Percentiles rank a stretch among this genome's conserved stretches.
Conservation (phyloP, 345 rosid species). For the Arabidopsis suecica region DNA sequence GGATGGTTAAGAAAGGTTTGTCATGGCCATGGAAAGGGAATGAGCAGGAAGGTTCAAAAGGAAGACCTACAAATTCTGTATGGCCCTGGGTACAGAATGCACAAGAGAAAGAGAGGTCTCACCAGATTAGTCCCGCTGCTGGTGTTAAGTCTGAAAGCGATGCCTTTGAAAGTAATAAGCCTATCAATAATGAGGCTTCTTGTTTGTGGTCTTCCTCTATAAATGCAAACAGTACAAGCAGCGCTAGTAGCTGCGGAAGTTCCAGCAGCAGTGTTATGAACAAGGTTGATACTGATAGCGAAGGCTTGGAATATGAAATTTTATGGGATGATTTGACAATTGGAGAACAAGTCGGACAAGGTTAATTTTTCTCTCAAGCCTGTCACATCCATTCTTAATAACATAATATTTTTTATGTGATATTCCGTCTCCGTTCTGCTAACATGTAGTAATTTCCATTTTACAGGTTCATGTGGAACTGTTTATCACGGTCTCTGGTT, state of each 20-base stretch:
- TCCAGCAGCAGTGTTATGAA: constrained; percentile 74
- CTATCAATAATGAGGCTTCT: constrained; percentile 66
- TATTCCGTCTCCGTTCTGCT: constrained; percentile 30
- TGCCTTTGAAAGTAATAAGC: constrained; percentile 54
- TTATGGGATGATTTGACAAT: constrained; percentile 90
- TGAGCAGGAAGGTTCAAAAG: constrained; percentile 71
- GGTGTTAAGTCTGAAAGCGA: constrained; percentile 57
- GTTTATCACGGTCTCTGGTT: constrained; percentile 98
- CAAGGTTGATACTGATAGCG: constrained; percentile 76
- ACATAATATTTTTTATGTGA: constrained; percentile 32
- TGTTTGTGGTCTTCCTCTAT: constrained; percentile 80
- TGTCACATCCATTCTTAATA: constrained; percentile 12
- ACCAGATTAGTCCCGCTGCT: constrained; percentile 51
- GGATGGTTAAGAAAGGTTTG: constrained; percentile 84
- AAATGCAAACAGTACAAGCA: constrained; percentile 87
- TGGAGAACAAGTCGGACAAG: constrained; percentile 95
- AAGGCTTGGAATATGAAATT: constrained; percentile 86
- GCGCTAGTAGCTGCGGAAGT: constrained; percentile 93
- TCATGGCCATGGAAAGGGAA: constrained; percentile 98
- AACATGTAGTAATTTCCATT: constrained; percentile 32
- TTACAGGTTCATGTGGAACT: constrained; percentile 96
- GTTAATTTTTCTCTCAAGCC: constrained; percentile 48
- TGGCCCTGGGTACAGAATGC: constrained; percentile 69
- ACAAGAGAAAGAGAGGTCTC: constrained; percentile 52
- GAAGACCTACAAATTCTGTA: constrained; percentile 52